phyloP scores from a whole-genome alignment of 495 filamentous ascomycete species.

The Tetracladium marchalianum region DNA sequence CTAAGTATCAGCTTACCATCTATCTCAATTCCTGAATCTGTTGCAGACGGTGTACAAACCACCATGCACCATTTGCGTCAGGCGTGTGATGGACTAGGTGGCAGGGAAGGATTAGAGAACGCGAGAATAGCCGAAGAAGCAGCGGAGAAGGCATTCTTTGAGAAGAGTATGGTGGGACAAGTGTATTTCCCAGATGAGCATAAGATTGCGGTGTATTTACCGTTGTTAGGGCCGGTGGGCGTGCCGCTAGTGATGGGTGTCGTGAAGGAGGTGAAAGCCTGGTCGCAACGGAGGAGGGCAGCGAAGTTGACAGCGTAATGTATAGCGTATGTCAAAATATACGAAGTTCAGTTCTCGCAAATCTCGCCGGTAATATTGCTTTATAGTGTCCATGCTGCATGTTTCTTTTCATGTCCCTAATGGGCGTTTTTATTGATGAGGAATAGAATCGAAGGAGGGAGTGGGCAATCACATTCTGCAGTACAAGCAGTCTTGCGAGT shows the following conservation, averaged over 20 bases:
- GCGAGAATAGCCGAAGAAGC: constrained; percentile 78
- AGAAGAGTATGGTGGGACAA: constrained; percentile 98
- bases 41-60: constrained; percentile 73
- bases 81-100: constrained; percentile 64
- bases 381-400: no score
- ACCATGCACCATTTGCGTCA: constrained; percentile 67
- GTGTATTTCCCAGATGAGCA: constrained; percentile 97
- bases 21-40: constrained; percentile 80
- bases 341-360: no score
- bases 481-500: no score
- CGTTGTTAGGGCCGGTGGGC: constrained; percentile 81
- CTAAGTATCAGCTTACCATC: constrained; percentile 76
- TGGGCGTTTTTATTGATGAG: no score
- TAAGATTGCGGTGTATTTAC: constrained; percentile 94
- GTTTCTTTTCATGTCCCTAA: no score
- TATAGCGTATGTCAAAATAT: no score
- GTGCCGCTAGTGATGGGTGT: constrained; percentile 79
- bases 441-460: no score
- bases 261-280: constrained; percentile 65
- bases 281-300: constrained; percentile 28
- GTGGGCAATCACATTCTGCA: no score
- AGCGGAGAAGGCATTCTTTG: constrained; percentile 93
- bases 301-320: no score
- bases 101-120: constrained; percentile 52
- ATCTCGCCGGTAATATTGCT: no score